phyloP scores from a whole-genome alignment of 345 rosid species.

The Populus simonii region DNA sequence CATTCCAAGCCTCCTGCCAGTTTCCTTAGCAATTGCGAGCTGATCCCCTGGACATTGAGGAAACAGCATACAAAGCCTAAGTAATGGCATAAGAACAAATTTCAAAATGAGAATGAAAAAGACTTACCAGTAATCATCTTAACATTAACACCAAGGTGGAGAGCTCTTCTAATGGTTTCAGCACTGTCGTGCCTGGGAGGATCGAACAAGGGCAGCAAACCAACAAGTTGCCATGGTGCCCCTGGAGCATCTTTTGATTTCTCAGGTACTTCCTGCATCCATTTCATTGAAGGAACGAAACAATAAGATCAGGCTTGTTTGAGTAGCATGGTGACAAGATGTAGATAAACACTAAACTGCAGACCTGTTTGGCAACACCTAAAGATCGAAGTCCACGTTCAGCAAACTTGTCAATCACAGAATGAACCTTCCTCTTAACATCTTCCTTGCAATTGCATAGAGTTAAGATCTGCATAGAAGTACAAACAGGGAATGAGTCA shows the following conservation, averaged over 20 bases:
- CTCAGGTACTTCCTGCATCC: conserved; percentile 76
- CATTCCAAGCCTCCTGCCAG: conserved; percentile 95
- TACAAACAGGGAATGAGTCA: conserved; percentile 5
- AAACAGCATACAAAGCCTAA: background rate
- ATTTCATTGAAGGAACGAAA: background rate
- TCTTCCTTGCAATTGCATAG: conserved; percentile 80
- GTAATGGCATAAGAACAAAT: background rate
- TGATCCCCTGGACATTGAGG: conserved; percentile 63
- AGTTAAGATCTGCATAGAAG: conserved; percentile 46
- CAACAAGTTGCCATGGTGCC: conserved; percentile 81
- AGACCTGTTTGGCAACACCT: conserved; percentile 88
- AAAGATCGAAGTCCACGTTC: conserved; percentile 93
- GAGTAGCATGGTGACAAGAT: background rate
- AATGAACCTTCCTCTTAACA: conserved; percentile 62
- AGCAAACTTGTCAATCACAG: conserved; percentile 81
- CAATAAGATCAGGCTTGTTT: background rate
- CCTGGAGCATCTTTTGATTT: conserved; percentile 68
- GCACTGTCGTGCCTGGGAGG: conserved; percentile 99
- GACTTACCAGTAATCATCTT: conserved; percentile 84
- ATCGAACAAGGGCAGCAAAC: conserved; percentile 85
- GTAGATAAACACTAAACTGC: conserved; percentile 2
- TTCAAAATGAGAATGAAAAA: background rate
- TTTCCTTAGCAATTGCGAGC: conserved; percentile 92
- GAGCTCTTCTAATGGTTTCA: conserved; percentile 88
- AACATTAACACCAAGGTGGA: conserved; percentile 85